Evolutionary conservation across 148 eudicot genomes (phyloP).

Genomic region (Cornus kousa): DNA sequence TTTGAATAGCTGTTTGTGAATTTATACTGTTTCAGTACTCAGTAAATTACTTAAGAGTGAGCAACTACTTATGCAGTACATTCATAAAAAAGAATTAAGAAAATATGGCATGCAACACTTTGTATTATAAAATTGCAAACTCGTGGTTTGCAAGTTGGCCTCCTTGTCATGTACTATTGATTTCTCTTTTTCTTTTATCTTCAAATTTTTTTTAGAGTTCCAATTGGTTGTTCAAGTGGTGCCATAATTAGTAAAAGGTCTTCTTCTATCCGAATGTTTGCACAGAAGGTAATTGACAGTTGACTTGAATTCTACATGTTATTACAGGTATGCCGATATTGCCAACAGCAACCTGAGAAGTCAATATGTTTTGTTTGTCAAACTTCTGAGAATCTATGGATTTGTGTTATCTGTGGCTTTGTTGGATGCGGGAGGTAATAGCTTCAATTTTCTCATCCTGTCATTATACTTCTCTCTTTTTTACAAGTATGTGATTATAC

Average conservation of each 20-base stretch:
- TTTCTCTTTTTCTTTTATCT: not conserved
- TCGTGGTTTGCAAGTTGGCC: not conserved
- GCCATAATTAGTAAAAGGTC: not conserved
- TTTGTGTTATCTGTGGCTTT: constrained; percentile 89
- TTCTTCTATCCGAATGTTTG: not conserved
- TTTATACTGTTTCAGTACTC: too few species aligned
- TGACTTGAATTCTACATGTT: constrained; percentile 10
- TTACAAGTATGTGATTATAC: not conserved
- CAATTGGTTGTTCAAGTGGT: not conserved
- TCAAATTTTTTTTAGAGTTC: not conserved
- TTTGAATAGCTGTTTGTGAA: too few species aligned
- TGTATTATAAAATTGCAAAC: not conserved
- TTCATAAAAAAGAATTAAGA: not conserved
- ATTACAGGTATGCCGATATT: constrained; percentile 88
- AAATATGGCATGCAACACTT: not conserved
- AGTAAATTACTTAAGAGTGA: too few species aligned
- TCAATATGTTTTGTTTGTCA: constrained; percentile 86
- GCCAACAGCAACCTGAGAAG: constrained; percentile 95
- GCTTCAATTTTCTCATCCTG: constrained; percentile 2
- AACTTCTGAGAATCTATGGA: constrained; percentile 94
- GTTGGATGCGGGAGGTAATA: constrained; percentile 95
- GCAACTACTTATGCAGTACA: not conserved
- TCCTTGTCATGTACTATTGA: not conserved
- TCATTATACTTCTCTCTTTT: not conserved
- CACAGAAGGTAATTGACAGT: not conserved